Percentiles rank a stretch among this genome's conserved stretches.
phyloP scores from a whole-genome alignment of 495 filamentous ascomycete genomes.

The Lasiosphaeria miniovina region DNA sequence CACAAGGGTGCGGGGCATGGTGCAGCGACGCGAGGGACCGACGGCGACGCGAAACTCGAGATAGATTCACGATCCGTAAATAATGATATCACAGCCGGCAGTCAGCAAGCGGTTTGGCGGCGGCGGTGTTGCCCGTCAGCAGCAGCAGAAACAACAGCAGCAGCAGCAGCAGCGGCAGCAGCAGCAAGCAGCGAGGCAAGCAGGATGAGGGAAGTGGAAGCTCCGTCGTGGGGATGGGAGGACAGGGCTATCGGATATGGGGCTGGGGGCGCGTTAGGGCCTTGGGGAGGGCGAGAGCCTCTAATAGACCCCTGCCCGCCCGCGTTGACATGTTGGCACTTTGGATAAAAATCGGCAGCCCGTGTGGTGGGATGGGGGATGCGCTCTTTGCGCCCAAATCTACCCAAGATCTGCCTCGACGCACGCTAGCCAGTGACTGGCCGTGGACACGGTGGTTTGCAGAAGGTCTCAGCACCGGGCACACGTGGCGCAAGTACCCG shows the following conservation, averaged over 20 bases:
- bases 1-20: neutral
- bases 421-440: neutral
- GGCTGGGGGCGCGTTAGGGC: slow-evolving; percentile 11
- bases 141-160: neutral
- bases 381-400: slow-evolving; percentile 23
- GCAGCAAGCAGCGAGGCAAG: neutral
- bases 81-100: neutral
- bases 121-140: too few relatives aligned
- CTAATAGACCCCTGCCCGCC: slow-evolving; percentile 23
- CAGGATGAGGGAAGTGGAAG: slow-evolving; percentile 11
- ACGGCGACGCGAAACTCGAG: neutral
- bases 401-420: slow-evolving; percentile 14
- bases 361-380: slow-evolving; percentile 9
- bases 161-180: neutral
- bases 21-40: neutral
- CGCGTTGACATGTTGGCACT: slow-evolving; percentile 12
- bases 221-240: slow-evolving; percentile 18
- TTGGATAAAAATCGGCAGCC: slow-evolving; percentile 7
- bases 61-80: neutral
- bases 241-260: slow-evolving; percentile 28
- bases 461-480: neutral
- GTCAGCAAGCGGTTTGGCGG: neutral
- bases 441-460: neutral
- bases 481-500: slow-evolving; percentile 9
- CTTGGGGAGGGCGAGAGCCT: slow-evolving; percentile 7